A percentile compares a stretch with the other conserved stretches of the same genome.
Conservation (phyloP, 2,329 filamentous ascomycete species). For the Penicillium sp. region DNA sequence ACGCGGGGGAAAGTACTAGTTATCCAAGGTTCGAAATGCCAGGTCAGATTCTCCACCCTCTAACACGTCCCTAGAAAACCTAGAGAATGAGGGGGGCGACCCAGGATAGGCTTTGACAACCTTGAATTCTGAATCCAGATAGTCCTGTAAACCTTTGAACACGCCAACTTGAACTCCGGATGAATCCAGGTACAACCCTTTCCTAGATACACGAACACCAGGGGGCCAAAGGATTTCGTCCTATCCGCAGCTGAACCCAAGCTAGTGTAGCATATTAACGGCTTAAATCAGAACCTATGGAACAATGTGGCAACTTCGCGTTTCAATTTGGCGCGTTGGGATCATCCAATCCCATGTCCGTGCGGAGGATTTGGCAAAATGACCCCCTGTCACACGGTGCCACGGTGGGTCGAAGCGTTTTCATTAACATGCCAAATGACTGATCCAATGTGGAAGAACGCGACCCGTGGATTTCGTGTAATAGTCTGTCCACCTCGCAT, state of each 20-base stretch:
- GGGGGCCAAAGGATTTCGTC: background rate
- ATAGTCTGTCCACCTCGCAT: slow-evolving; percentile 20
- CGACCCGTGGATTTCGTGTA: slow-evolving; percentile 7
- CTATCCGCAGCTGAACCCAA: background rate
- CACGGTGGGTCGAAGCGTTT: slow-evolving; percentile 14
- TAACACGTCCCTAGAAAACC: background rate
- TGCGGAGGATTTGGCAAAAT: slow-evolving; percentile 17
- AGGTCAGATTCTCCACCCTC: slow-evolving; percentile 10
- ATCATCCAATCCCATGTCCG: slow-evolving; percentile 4
- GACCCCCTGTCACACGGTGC: slow-evolving; percentile 22
- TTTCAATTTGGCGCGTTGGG: slow-evolving; percentile 23
- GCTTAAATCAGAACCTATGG: slow-evolving; percentile 1
- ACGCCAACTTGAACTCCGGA: too few species aligned
- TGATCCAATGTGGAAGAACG: background rate
- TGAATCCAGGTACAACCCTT: too few species aligned
- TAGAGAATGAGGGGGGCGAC: background rate
- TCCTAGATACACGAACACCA: too few species aligned
- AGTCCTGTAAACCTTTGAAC: background rate
- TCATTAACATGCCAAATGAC: slow-evolving; percentile 6
- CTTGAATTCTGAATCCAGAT: background rate
- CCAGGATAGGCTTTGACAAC: background rate
- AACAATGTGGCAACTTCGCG: slow-evolving; percentile 20
- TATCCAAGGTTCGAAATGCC: background rate
- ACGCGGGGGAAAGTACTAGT: slow-evolving; percentile 15
- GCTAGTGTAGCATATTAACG: slow-evolving; percentile 1